Base-by-base conservation (phyloP, 176 grass and related monocot species). In the Phyllostachys edulis region DNA sequence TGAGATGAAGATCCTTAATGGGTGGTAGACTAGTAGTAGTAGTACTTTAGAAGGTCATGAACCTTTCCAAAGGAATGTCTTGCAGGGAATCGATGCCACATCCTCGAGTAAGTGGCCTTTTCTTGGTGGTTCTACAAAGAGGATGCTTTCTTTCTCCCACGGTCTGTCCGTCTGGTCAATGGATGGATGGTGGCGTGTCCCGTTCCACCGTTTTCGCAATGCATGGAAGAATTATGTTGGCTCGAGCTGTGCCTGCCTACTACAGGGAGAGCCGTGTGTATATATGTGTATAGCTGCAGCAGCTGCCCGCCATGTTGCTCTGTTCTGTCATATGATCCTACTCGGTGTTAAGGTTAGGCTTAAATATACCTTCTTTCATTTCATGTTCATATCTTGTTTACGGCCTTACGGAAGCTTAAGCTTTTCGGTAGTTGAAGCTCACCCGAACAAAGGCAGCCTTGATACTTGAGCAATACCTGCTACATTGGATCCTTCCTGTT, bases 51-150 rank as follows among this genome's bases (percentile, higher is more conserved):
- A 57, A 47, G 23, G 12, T 68, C 51, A 24, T 46, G 62, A 39
- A 77, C 8, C 20, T 72, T 71, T 72, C 44, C 34, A 57, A 77
- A 46, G 73, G 65, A 82, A 86, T 41, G 79, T 72, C 72, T 57
- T 69, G 0, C 9, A 3, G 17, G 63, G 64, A 73, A 83, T 83
- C 80, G 55, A 47, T 38, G 65, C 65, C 67, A 9, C 56, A 66
- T 79, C 38, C 15, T 40, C 4, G 4, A 82, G 66, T 32, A 41
- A 66, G 45, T 55, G 44, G 18, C 20, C 27, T 27, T 21, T 37
- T 17, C 42, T 77, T n/a, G 10, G 46, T 34, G 79, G 32, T 11
- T 77, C 79, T 36, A 18, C 15, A 62, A 9, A 71, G 17, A 69
- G 15, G 26, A 44, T 18, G 77, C 59, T 59, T 75, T 66, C 63